Base-by-base conservation (phyloP, 352 stramenopile species). In the Phytophthora pisi region DNA sequence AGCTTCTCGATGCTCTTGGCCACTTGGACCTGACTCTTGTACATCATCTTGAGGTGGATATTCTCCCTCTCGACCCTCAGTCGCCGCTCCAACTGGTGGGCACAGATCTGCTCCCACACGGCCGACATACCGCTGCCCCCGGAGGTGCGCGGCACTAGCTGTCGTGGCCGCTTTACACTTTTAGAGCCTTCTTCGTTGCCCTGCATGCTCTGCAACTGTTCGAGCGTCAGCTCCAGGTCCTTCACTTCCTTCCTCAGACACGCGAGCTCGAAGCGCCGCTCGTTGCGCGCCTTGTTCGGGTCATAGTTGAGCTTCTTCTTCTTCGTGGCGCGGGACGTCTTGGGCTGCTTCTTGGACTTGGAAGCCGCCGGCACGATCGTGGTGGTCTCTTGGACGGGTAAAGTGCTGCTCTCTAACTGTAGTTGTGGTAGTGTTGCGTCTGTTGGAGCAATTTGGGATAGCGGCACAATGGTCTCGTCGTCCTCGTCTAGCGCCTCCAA, bases 221-320 rank as follows among this genome's bases (percentile, higher is more conserved):
- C 20, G 10, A 77, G 51, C 18, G 55, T 77, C 40, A 66, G 40
- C 49, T 82, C 71, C 50, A 82, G 38, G 18, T 78, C 71, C 30
- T 55, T 57, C 30, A 76, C 71, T 43, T 73, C 64, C 23, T 78
- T 74, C 34, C 70, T 62, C 40, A 81, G 40, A 26, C 70, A 77
- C 10, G 66, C 57, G 16, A 81, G 58, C 55, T 81, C 74, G 38
- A 79, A 68, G 24, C 62, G 36, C 9, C 74, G 74, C 38, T 71
- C 74, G 23, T 81, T 70, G 10, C 74, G 66, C 11, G 72, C 74
- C 34, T 68, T 70, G 23, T 79, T 79, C 5, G 66, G 67, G 57
- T 78, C 76, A 31, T 75, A 72, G 11, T 74, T 75, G 42, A 76
- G 65, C 34, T 65, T 68, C 61, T 77, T 75, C 64, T 74, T 79